Base-by-base conservation (phyloP, 371 early-diverging fungal genomes). In the Rhizopus microsporus region DNA sequence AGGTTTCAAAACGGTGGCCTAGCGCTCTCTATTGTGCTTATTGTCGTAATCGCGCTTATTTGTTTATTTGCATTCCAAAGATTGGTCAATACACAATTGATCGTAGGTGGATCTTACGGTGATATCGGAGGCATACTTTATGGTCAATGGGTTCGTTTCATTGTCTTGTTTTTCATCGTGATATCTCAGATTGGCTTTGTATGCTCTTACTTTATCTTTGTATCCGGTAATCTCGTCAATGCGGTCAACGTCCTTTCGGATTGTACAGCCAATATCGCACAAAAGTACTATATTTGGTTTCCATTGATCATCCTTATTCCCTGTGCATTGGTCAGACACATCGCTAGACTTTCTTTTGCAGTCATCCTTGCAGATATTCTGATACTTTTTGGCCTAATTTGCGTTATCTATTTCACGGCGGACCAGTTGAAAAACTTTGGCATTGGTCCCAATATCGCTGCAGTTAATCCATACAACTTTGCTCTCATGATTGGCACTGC, bases 401-500 rank as follows among this genome's bases (percentile, higher is more conserved):
- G 75, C 51, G 60, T 75, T 0, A 63, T 74, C 57, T 77, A 78
- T 46, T 76, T 62, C 58, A 69, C 65, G 9, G 63, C 73, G 40
- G 50, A 57, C 42, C 38, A 60, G 38, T 33, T 77, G n/a, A 65
- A 51, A 13, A 43, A 35, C 7, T 16, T 56, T 5, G 78, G 78
- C 16, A 49, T 65, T 8, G 80, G 76, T 3, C 76, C 80, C 35
- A 62, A 76, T 49, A 62, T 82, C 34, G 60, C 63, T 3, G 65
- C 77, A 49, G 75, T 88, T 51, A 88, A 89, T 66, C 54, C 68
- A n/a, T 58, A 78, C 29, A 74, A 77, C 23, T 86, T 89, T 67
- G 78, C 85, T 2, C 68, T 91, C 16, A 87, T 89, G 70, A 80
- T 90, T 56, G 90, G 92, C 16, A 90, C 90, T 4, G 86, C 90